These are phyloP conservation scores for Phytophthora crassamura DNA, from an alignment of 352 stramenopile species.

Conservation along the genomic window DNA sequence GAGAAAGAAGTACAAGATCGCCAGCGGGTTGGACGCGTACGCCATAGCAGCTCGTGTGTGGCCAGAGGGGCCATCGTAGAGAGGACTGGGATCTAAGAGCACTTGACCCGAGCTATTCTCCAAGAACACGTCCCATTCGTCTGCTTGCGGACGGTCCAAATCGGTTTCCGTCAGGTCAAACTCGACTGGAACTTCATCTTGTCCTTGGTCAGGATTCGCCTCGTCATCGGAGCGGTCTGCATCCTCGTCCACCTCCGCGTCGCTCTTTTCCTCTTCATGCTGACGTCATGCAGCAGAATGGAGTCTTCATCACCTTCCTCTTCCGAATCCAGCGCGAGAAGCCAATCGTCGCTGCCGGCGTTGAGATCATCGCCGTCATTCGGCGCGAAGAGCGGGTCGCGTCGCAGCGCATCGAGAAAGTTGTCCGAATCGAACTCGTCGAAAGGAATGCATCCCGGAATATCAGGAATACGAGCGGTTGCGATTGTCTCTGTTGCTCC, in stretches of 20 bases:
- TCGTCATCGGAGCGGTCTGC: background rate
- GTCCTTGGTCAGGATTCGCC: too few relatives aligned
- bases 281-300: too few relatives aligned
- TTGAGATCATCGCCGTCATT: conserved; percentile 2
- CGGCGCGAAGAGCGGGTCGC: background rate
- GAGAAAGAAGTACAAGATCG: conserved; percentile 12
- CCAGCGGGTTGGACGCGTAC: background rate
- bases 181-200: background rate
- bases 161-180: background rate
- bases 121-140: background rate
- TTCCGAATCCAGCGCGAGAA: too few relatives aligned
- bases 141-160: background rate
- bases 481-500: too few relatives aligned
- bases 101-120: background rate
- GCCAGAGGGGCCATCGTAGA: background rate
- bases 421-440: conserved; percentile 4
- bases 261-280: background rate
- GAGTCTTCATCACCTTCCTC: too few relatives aligned
- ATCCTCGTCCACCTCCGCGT: background rate
- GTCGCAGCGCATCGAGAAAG: conserved; percentile 12
- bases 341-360: background rate
- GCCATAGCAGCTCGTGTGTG: background rate
- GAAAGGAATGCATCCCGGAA: background rate
- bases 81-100: background rate
- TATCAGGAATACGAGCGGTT: too few relatives aligned